These are phyloP conservation scores for Penicillium ucsense DNA, from an alignment of 495 filamentous ascomycete genomes.

Conservation along the genomic window DNA sequence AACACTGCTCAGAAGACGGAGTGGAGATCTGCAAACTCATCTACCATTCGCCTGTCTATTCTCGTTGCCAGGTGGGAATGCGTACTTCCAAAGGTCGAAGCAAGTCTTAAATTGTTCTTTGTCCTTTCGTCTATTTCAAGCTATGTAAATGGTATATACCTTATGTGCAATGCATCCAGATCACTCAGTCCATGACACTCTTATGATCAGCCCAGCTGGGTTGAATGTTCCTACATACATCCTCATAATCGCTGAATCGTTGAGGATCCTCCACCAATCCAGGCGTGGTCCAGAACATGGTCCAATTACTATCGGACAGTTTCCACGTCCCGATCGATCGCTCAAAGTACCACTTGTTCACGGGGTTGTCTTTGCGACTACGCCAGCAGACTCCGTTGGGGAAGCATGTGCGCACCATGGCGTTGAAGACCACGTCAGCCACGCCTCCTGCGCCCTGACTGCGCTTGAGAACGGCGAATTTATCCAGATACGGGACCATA, in stretches of 20 bases:
- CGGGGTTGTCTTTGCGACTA: constrained; percentile 69
- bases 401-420: constrained; percentile 84
- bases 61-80: too few relatives aligned
- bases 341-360: constrained; percentile 96
- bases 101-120: too few relatives aligned
- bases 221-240: constrained; percentile 65
- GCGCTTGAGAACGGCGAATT: constrained; percentile 86
- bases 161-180: constrained; percentile 1
- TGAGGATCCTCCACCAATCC: constrained; percentile 40
- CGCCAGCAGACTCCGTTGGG: constrained; percentile 75
- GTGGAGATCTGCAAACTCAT: too few relatives aligned
- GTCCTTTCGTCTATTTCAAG: neutral
- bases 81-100: too few relatives aligned
- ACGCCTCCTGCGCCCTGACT: constrained; percentile 87
- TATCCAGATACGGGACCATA: constrained; percentile 90
- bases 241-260: constrained; percentile 69
- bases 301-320: constrained; percentile 69
- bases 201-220: constrained; percentile 78
- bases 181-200: constrained; percentile 45
- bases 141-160: neutral
- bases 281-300: constrained; percentile 95
- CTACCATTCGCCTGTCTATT: too few relatives aligned
- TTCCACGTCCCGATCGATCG: constrained; percentile 74
- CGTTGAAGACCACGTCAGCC: constrained; percentile 90
- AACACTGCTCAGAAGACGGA: too few relatives aligned